Evolutionary conservation across 2,329 filamentous ascomycete species (phyloP).

Genomic region (Colletotrichum cereale): DNA sequence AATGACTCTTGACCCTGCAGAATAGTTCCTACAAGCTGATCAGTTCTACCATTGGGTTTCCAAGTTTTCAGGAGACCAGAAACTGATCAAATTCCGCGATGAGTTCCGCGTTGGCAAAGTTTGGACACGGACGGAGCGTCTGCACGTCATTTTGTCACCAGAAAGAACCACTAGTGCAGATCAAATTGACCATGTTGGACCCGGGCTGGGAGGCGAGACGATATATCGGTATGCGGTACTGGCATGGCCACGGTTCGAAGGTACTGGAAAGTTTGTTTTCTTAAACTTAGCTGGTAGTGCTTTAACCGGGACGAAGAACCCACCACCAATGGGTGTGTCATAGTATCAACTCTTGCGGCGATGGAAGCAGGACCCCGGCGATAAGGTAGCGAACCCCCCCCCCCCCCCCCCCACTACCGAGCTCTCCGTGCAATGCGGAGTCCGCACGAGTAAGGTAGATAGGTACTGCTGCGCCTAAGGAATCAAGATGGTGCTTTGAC

Average conservation of each 20-base stretch:
- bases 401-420: neutral
- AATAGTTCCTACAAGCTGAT: neutral
- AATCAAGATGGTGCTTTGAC: neutral
- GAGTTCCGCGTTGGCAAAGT: neutral
- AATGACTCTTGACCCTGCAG: neutral
- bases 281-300: neutral
- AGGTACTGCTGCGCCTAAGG: neutral
- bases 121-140: neutral
- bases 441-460: neutral
- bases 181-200: neutral
- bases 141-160: neutral
- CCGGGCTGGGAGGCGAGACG: neutral
- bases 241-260: neutral
- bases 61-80: neutral
- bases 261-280: neutral
- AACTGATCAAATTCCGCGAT: neutral
- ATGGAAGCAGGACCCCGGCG: neutral
- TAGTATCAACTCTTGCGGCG: neutral
- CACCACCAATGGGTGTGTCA: neutral
- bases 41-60: neutral
- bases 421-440: conserved; percentile 1
- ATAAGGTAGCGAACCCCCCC: neutral
- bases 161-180: neutral
- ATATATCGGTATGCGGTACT: neutral
- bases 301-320: neutral